Percentiles rank a stretch among this genome's conserved stretches.
Evolutionary conservation across 305 asterid genomes (phyloP).

Genomic region (Galium porrigens): DNA sequence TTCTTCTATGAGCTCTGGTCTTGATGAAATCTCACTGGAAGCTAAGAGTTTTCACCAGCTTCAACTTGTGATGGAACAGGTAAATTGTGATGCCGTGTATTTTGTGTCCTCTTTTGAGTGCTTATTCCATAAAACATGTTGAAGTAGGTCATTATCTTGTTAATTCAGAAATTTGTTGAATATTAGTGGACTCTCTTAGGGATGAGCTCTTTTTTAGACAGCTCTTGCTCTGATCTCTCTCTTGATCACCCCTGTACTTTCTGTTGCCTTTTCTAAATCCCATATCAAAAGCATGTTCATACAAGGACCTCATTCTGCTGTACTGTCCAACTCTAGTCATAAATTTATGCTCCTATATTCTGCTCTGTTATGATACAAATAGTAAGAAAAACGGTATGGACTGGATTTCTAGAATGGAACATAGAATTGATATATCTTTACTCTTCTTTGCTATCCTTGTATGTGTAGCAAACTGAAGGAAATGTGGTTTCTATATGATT

Average conservation of each 20-base stretch:
- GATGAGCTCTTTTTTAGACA: not conserved
- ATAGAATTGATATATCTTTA: too few relatives aligned
- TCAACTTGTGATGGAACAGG: conserved; percentile 72
- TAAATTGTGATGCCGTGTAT: conserved; percentile 15
- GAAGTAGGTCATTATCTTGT: not conserved
- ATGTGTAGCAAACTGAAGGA: not conserved
- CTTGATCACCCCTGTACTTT: not conserved
- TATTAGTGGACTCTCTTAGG: not conserved
- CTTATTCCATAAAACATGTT: not conserved
- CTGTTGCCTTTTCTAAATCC: not conserved
- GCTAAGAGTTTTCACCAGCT: conserved; percentile 77
- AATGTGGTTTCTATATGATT: not conserved
- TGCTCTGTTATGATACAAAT: not conserved
- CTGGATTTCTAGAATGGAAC: not conserved
- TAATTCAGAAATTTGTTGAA: not conserved
- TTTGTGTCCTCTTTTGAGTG: not conserved
- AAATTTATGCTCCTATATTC: not conserved
- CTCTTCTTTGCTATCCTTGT: not conserved
- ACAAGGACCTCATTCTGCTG: not conserved
- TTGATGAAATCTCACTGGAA: conserved; percentile 52
- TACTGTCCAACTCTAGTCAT: not conserved
- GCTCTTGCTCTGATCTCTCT: not conserved
- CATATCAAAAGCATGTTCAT: not conserved
- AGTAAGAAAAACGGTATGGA: too few relatives aligned
- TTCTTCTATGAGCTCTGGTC: conserved; percentile 35